These are phyloP conservation scores for Pythium volutum DNA, from an alignment of 352 stramenopile genomes.

Conservation along the genomic window DNA sequence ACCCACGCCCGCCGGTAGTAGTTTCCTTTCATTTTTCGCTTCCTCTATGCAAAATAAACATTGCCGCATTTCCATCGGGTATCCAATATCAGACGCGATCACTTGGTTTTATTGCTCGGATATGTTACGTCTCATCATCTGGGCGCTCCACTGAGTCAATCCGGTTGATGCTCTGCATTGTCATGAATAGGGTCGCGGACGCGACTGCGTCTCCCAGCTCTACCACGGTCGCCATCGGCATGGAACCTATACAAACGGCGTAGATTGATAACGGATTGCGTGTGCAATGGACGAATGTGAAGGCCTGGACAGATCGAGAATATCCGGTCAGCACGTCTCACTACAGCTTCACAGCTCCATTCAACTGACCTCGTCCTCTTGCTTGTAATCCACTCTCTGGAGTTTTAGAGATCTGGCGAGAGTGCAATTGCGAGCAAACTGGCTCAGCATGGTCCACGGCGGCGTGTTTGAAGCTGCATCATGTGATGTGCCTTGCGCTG, in stretches of 20 bases:
- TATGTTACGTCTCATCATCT: too few relatives aligned
- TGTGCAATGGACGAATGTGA: neutral
- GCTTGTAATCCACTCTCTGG: slow-evolving; percentile 31
- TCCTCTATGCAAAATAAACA: too few relatives aligned
- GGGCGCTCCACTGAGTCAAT: too few relatives aligned
- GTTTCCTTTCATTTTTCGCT: too few relatives aligned
- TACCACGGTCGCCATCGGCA: neutral
- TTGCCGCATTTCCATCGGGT: too few relatives aligned
- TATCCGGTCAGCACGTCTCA: neutral
- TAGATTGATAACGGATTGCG: neutral
- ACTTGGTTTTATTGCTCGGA: too few relatives aligned
- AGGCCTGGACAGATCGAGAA: neutral
- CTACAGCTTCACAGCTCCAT: neutral
- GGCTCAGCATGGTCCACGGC: neutral
- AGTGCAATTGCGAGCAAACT: neutral
- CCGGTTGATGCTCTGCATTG: neutral
- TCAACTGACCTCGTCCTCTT: slow-evolving; percentile 35
- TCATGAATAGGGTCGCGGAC: neutral
- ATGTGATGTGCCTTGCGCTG: neutral
- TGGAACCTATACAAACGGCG: neutral
- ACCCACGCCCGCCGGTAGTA: too few relatives aligned
- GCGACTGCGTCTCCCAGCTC: neutral
- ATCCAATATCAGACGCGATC: too few relatives aligned
- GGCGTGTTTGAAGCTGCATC: too few relatives aligned
- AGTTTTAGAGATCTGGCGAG: neutral